Conservation (phyloP, 139 green algal species). For the Edaphochlamys debaryana region DNA sequence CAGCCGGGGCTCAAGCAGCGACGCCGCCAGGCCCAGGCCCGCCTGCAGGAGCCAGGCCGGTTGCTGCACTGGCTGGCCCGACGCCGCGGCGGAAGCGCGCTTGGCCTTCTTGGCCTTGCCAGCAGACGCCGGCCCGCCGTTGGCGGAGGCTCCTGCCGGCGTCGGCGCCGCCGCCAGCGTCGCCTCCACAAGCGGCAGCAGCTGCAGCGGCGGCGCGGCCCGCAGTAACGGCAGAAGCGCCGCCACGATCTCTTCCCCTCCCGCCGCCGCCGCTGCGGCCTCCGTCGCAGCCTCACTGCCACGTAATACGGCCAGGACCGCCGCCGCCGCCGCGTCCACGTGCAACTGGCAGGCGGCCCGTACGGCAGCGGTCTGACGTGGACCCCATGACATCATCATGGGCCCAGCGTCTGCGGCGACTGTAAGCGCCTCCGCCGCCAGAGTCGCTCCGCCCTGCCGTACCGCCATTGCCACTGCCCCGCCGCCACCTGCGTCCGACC, state of each 20-base stretch:
- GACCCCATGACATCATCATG: too few species aligned
- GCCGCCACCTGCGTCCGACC: too few species aligned
- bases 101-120: neutral
- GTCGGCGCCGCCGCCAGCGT: neutral
- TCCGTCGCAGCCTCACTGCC: neutral
- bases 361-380: too few species aligned
- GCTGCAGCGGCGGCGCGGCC: neutral
- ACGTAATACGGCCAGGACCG: neutral
- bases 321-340: neutral
- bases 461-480: too few species aligned
- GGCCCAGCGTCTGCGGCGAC: too few species aligned
- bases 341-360: neutral
- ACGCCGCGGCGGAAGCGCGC: neutral
- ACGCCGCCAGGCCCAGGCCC: neutral
- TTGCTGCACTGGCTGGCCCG: neutral
- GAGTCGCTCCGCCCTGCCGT: neutral
- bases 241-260: neutral
- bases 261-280: neutral
- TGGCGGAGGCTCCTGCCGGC: neutral
- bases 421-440: neutral
- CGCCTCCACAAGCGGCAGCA: constrained; percentile 4
- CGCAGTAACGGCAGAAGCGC: constrained; percentile 2
- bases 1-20: too few species aligned
- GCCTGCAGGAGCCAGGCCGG: neutral
- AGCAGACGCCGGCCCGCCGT: neutral